Evolutionary conservation across 139 green algal species (phyloP).

Genomic region (Spirogloea muscicola): DNA sequence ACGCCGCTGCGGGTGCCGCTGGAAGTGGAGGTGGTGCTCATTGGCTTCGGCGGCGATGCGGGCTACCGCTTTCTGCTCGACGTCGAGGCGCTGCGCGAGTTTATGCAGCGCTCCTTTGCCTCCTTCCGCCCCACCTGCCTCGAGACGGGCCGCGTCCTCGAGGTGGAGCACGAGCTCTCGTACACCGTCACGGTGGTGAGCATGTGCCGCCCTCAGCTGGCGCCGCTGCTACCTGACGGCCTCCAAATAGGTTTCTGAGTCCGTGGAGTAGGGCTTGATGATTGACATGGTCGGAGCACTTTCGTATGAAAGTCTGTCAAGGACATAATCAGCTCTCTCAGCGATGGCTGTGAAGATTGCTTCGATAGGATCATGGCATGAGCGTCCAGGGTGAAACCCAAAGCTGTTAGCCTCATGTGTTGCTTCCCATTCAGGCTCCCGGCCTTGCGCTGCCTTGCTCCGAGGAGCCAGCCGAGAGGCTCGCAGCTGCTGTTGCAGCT

Average conservation of each 20-base stretch:
- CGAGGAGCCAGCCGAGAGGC: neutral
- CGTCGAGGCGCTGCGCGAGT: neutral
- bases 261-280: neutral
- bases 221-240: too few relatives aligned
- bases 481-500: neutral
- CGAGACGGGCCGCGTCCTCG: conserved; percentile 19
- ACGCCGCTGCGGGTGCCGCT: conserved; percentile 33
- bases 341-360: neutral
- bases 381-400: too few relatives aligned
- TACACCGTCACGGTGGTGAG: conserved; percentile 30
- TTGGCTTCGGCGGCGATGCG: conserved; percentile 34
- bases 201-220: neutral
- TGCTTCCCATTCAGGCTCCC: too few relatives aligned
- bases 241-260: neutral
- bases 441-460: neutral
- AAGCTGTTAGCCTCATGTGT: too few relatives aligned
- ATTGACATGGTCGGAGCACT: neutral
- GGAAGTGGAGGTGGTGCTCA: conserved; percentile 45
- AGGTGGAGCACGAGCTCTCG: conserved; percentile 27
- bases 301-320: neutral
- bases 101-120: conserved; percentile 13
- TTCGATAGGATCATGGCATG: neutral
- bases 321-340: neutral
- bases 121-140: conserved; percentile 26
- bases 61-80: conserved; percentile 32